Conservation (phyloP, 257 asterid genomes). For the Plectranthus barbatus region DNA sequence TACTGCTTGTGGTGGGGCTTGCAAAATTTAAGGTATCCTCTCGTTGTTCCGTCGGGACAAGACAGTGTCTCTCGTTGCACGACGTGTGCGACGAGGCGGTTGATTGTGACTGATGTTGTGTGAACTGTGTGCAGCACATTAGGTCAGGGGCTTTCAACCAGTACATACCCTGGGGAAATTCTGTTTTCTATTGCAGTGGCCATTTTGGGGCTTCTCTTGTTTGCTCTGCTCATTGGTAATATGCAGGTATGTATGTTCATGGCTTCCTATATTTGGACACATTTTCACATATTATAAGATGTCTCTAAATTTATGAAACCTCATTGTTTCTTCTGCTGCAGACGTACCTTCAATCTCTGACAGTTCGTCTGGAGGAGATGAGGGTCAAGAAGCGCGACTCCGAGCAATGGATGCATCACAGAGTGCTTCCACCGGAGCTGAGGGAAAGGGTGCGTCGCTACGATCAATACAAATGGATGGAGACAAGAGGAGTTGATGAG, state of each 20-base stretch:
- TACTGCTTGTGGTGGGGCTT: conserved; percentile 96
- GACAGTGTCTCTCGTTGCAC: too few relatives aligned
- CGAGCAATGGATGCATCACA: conserved; percentile 98
- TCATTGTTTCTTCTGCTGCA: conserved; percentile 26
- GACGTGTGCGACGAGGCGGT: too few relatives aligned
- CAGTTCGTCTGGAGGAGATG: conserved; percentile 92
- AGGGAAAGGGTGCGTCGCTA: conserved; percentile 85
- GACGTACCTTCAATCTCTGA: conserved; percentile 94
- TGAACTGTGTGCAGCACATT: conserved; percentile 50
- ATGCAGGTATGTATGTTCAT: too few relatives aligned
- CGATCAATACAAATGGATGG: conserved; percentile 87
- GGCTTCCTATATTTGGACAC: too few relatives aligned
- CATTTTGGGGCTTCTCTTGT: conserved; percentile 78
- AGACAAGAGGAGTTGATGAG: conserved; percentile 92
- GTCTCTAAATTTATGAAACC: conserved; percentile 4
- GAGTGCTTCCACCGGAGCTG: conserved; percentile 80
- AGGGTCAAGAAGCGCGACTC: conserved; percentile 86
- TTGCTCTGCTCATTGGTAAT: conserved; percentile 95
- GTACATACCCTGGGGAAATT: conserved; percentile 86
- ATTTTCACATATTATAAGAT: neutral
- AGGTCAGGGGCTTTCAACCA: conserved; percentile 92
- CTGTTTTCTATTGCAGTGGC: conserved; percentile 71
- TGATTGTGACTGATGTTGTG: conserved; percentile 1
- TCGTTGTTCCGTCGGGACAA: too few relatives aligned
- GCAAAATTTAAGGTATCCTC: conserved; percentile 66